These are phyloP conservation scores for Ajuga chamaepitys DNA, from an alignment of 257 asterid species.

Conservation along the genomic window DNA sequence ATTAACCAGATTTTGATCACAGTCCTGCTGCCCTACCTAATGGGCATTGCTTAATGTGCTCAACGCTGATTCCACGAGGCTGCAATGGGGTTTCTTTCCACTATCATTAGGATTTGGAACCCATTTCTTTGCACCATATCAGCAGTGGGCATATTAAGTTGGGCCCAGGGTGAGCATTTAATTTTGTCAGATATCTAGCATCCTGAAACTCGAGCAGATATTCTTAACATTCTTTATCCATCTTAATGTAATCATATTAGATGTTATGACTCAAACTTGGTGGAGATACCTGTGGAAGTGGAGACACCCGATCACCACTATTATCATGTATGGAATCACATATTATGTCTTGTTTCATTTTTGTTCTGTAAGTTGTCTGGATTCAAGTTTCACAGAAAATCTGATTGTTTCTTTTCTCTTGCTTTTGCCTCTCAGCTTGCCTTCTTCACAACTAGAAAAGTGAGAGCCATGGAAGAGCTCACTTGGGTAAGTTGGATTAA, in stretches of 20 bases:
- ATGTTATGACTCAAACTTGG: constrained; percentile 75
- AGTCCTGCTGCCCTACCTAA: too few relatives aligned
- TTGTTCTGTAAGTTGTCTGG: neutral
- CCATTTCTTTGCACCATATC: too few relatives aligned
- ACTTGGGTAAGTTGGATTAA: constrained; percentile 65
- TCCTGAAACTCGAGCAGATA: constrained; percentile 1
- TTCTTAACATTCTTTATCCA: constrained; percentile 11
- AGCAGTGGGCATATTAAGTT: too few relatives aligned
- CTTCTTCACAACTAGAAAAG: constrained; percentile 80
- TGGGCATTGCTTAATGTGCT: neutral
- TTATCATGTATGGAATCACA: constrained; percentile 56
- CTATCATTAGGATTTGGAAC: too few relatives aligned
- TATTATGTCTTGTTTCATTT: constrained; percentile 4
- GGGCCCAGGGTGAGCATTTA: too few relatives aligned
- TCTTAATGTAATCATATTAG: constrained; percentile 30
- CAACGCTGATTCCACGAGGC: too few relatives aligned
- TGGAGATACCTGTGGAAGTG: constrained; percentile 94
- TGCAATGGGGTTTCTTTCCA: too few relatives aligned
- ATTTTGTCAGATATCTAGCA: neutral
- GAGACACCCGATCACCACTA: constrained; percentile 94
- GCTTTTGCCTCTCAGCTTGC: constrained; percentile 55
- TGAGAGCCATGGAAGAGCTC: constrained; percentile 92
- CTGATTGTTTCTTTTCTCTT: neutral
- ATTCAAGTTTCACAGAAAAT: constrained; percentile 5
- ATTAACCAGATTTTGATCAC: neutral